Conservation (phyloP, 441 rosid species). For the Euphorbia celastroides region DNA sequence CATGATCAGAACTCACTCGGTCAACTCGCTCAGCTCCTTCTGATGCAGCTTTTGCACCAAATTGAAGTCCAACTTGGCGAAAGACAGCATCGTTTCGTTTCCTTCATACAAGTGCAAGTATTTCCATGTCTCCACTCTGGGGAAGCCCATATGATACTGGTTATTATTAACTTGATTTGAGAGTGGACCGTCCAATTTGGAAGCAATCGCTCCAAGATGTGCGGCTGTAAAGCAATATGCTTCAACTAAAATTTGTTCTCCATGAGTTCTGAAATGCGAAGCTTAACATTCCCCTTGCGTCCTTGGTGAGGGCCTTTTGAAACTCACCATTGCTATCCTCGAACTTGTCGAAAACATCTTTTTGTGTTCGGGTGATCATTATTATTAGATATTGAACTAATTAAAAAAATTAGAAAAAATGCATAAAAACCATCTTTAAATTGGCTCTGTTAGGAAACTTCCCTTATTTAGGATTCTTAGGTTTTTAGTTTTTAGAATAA, state of each 20-base stretch:
- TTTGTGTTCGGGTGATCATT: too few species aligned
- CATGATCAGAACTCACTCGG: conserved; percentile 5
- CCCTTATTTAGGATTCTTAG: too few species aligned
- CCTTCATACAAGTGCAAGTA: conserved; percentile 20
- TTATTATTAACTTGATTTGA: conserved; percentile 23
- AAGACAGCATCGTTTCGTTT: conserved; percentile 23
- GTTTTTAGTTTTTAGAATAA: too few species aligned
- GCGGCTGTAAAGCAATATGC: conserved; percentile 19
- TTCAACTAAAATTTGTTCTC: conserved; percentile 26
- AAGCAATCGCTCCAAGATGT: conserved; percentile 13
- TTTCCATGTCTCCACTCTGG: conserved; percentile 32
- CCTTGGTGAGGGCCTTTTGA: background rate
- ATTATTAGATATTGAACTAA: too few species aligned
- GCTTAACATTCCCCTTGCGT: conserved; percentile 17
- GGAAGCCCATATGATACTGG: conserved; percentile 22
- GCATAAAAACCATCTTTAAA: too few species aligned
- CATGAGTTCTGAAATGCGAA: conserved; percentile 20
- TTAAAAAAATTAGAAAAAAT: too few species aligned
- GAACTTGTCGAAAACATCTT: conserved; percentile 25
- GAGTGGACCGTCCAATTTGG: conserved; percentile 1
- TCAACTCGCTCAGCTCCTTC: conserved; percentile 21
- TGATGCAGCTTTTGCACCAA: conserved; percentile 26
- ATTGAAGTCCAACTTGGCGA: conserved; percentile 39
- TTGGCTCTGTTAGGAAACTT: too few species aligned
- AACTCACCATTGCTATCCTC: conserved; percentile 16